Evolutionary conservation across 2,329 filamentous ascomycete species (phyloP).

Genomic region (Colletotrichum chrysophilum): DNA sequence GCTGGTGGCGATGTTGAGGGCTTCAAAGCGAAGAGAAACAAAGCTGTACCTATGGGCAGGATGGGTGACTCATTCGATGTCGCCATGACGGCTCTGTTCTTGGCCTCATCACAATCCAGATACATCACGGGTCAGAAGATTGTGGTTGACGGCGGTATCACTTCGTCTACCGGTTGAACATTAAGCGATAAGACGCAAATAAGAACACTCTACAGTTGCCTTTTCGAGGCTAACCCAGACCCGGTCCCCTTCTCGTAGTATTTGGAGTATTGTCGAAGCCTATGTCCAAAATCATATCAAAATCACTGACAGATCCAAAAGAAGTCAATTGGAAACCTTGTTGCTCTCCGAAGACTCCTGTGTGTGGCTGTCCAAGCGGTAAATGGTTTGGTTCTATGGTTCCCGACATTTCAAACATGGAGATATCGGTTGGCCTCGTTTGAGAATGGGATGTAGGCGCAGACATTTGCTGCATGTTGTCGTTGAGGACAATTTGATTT

Average conservation of each 20-base stretch:
- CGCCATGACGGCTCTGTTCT: not conserved
- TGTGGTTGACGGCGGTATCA: not conserved
- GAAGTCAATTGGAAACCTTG: not conserved
- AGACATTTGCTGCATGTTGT: not conserved
- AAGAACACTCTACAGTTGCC: not conserved
- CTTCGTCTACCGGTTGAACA: not conserved
- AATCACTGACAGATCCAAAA: not conserved
- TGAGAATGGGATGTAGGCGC: not conserved
- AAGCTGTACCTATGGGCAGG: not conserved
- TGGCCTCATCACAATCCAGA: not conserved
- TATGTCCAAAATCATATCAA: not conserved
- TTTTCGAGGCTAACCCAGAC: not conserved
- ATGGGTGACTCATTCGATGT: not conserved
- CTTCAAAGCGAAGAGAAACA: not conserved
- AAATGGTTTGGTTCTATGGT: not conserved
- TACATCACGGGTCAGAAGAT: not conserved
- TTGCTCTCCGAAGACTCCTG: not conserved
- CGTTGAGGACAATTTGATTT: not conserved
- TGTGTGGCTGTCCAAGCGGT: not conserved
- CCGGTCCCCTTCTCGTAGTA: not conserved
- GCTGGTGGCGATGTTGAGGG: not conserved
- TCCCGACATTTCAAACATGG: not conserved
- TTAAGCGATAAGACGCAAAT: not conserved
- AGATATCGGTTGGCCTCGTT: not conserved
- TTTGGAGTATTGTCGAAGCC: not conserved